Evolutionary conservation across 805 yeast genomes (phyloP), one percentile per base, ranked within the genome.

Genomic region (Kurtzmaniella fragi): DNA sequence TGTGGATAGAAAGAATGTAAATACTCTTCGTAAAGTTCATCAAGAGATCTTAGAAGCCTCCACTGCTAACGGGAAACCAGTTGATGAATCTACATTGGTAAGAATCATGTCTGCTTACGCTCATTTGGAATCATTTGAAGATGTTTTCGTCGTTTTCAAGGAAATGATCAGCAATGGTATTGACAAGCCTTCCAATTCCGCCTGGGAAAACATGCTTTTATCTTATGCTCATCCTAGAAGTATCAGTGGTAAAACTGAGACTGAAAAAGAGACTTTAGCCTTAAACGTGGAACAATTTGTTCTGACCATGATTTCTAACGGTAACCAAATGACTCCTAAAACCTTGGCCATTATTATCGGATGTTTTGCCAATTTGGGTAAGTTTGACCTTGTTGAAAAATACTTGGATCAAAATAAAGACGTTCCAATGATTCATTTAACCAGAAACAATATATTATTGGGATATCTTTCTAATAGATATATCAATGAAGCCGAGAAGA

Each of bases 121-220:
- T 40, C 60, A 56, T 1, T 50, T 62, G 31, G 64, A 64, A 31
- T 43, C 47, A 20, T 59, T 64, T 13, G 55, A 56, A 12, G 60
- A 58, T 28, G 71, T 73, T 2, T 60, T 72, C 41, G 58, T 59
- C 9, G 54, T 77, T 1, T 82, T 85, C 77, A 75, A 73, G 42
- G 63, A 59, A 32, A 54, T 82, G 61, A 46, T 71, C 20, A 44
- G 54, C 9, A 48, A 54, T 5, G 72, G 70, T 15, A 51, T 67
- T 13, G 44, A 44, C 1, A 51, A 45, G 17, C 78, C 78, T n/a
- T 56, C 71, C 4, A 47, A 68, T n/a, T 47, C 56, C 0, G 56
- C 78, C 1, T 84, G 88, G 88, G 79, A 80, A 38, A 67, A 74
- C 37, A 65, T 82, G 23, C 58, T 84, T 37, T 62, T 71, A 37